Evolutionary conservation across 2,329 filamentous ascomycete species (phyloP), one percentile per base, ranked within the genome.

Genomic region (Claviceps maximensis): DNA sequence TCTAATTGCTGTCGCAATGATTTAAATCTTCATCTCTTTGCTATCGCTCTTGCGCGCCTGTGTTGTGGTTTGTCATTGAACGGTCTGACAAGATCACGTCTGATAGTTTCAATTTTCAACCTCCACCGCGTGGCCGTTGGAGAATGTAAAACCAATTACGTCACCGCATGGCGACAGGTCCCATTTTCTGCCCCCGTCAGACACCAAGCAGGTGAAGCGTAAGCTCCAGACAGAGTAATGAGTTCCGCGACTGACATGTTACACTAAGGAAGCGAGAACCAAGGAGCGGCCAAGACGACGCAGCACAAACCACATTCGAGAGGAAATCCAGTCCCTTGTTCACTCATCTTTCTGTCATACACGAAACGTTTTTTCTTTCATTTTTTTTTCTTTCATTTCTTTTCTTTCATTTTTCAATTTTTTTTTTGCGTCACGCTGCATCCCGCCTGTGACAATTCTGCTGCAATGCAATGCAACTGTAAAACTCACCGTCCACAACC

Each of bases 121-220:
- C n/a, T n/a, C n/a, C n/a, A 31, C 9, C 29, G 40, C 40, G 19
- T 12, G 19, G 40, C 40, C 40, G 40, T 42, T 42, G 40, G 40
- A 42, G 4, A 44, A 23, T 29, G 21, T 25, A 46, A 31, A 29
- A 31, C 46, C 46, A 52, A 41, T 25, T 48, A 50, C 54, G 54
- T 54, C 52, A 56, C 54, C 54, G 54, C 54, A 52, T 47, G 40
- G 17, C 23, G 15, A 15, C 40, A 9, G 41, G 50, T 49, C 29
- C 31, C 10, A 19, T 48, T 56, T 56, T 52, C 54, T 56, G 54
- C 54, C 54, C 47, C 54, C 49, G 41, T 53, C 49, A 51, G 51
- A 41, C 44, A 40, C 46, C 51, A 47, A 53, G 40, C 38, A 4
- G n/a, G n/a, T n/a, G n/a, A n/a, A n/a, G n/a, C n/a, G n/a, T n/a